Percentiles rank a stretch among this genome's conserved stretches.
Evolutionary conservation across 2,329 filamentous ascomycete genomes (phyloP).

Genomic region (Ophiostoma sp.): DNA sequence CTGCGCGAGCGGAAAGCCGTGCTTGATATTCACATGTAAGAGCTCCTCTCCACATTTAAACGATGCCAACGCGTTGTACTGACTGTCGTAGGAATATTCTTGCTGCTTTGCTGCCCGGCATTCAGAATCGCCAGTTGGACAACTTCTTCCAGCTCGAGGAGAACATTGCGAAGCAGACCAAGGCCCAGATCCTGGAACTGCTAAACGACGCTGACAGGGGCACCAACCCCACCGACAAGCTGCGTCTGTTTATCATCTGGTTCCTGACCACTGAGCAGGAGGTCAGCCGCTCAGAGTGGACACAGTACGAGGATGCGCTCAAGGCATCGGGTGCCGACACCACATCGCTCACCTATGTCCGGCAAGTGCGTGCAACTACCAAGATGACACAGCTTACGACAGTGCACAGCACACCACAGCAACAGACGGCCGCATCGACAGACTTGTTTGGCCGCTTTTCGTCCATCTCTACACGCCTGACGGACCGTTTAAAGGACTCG

Average conservation of each 20-base stretch:
- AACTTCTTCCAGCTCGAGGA: constrained; percentile 96
- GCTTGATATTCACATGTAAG: constrained; percentile 89
- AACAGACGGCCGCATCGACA: constrained; percentile 54
- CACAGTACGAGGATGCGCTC: constrained; percentile 79
- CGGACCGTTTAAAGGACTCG: constrained; percentile 88
- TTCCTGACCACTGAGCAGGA: constrained; percentile 90
- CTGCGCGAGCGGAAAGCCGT: constrained; percentile 86
- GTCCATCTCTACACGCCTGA: constrained; percentile 84
- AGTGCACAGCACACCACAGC: constrained; percentile 65
- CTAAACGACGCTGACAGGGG: constrained; percentile 79
- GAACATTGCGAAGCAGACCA: constrained; percentile 83
- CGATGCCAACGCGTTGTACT: not conserved
- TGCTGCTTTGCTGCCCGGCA: constrained; percentile 67
- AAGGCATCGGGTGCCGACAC: constrained; percentile 69
- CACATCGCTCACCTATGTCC: constrained; percentile 75
- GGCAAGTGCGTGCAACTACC: constrained; percentile 69
- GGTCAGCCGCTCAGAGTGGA: constrained; percentile 73
- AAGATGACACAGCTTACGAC: constrained; percentile 98
- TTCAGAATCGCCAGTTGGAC: constrained; percentile 91
- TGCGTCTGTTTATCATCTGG: constrained; percentile 95
- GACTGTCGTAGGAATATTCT: constrained; percentile 59
- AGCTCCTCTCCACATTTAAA: too few relatives aligned
- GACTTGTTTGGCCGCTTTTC: constrained; percentile 93
- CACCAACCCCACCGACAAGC: constrained; percentile 77
- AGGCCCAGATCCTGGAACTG: constrained; percentile 79